A percentile compares a stretch with the other conserved stretches of the same genome.
phyloP scores from a whole-genome alignment of 805 yeast species.

The Ogataea glucozyma region DNA sequence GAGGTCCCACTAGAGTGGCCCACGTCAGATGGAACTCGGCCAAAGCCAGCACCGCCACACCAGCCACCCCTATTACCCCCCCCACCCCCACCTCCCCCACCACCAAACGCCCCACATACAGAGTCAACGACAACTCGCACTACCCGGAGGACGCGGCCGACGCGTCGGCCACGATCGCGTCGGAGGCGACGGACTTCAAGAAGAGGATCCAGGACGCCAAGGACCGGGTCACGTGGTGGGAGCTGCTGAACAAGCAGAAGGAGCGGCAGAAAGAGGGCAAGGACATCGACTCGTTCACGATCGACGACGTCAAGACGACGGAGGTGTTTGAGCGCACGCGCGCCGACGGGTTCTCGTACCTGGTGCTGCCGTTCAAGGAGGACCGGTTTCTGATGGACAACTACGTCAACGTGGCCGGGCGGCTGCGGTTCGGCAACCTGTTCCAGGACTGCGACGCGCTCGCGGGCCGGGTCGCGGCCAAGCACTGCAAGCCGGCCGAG shows the following conservation, averaged over 20 bases:
- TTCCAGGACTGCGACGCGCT: slow-evolving; percentile 93
- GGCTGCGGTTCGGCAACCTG: slow-evolving; percentile 87
- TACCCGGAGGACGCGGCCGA: slow-evolving; percentile 67
- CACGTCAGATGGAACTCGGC: slow-evolving; percentile 1
- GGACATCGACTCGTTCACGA: slow-evolving; percentile 66
- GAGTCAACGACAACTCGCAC: slow-evolving; percentile 31
- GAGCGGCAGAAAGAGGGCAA: slow-evolving; percentile 73
- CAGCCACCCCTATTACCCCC: neutral
- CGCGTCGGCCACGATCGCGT: slow-evolving; percentile 68
- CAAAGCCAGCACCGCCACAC: neutral
- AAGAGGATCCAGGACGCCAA: slow-evolving; percentile 36
- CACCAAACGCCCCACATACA: slow-evolving; percentile 18
- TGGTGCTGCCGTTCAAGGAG: slow-evolving; percentile 78
- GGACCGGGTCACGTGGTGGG: slow-evolving; percentile 77
- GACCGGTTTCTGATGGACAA: slow-evolving; percentile 82
- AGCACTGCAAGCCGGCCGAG: slow-evolving; percentile 92
- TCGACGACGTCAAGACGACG: slow-evolving; percentile 70
- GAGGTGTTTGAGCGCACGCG: slow-evolving; percentile 72
- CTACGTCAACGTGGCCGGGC: slow-evolving; percentile 87
- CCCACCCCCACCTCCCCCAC: neutral
- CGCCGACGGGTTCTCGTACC: slow-evolving; percentile 70
- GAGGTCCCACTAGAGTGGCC: too few relatives aligned
- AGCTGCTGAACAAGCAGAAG: slow-evolving; percentile 74
- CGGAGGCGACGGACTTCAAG: slow-evolving; percentile 58
- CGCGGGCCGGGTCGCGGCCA: slow-evolving; percentile 91